A percentile compares a stretch with the other conserved stretches of the same genome.
phyloP scores from a whole-genome alignment of 352 stramenopile species.

The Pythium phragmiticola region DNA sequence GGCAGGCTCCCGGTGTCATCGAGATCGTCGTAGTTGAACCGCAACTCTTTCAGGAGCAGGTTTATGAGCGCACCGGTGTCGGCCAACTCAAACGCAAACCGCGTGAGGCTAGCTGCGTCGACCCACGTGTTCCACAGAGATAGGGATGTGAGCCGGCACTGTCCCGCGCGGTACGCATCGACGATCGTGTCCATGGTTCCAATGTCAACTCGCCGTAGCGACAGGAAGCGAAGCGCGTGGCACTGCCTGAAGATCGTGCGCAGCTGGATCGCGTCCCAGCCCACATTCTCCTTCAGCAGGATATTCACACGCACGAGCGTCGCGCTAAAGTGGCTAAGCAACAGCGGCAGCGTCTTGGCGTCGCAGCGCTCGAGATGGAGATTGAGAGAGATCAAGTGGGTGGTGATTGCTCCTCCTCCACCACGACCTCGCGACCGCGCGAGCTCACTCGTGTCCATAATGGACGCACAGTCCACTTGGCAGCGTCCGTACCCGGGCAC shows the following conservation, averaged over 20 bases:
- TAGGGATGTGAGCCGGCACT: slow-evolving; percentile 1
- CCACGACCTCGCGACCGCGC: no score
- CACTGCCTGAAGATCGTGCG: background rate
- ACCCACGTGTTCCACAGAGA: slow-evolving; percentile 15
- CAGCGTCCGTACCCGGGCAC: slow-evolving; percentile 12
- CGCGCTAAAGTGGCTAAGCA: background rate
- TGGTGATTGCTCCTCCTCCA: no score
- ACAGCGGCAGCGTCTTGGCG: background rate
- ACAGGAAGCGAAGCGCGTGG: slow-evolving; percentile 5
- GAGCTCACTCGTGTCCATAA: background rate
- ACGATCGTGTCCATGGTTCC: slow-evolving; percentile 3
- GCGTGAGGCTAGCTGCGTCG: background rate
- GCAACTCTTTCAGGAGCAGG: slow-evolving; percentile 8
- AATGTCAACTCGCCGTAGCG: slow-evolving; percentile 1
- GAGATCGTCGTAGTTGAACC: slow-evolving; percentile 7
- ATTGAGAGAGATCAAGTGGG: background rate
- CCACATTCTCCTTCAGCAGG: background rate
- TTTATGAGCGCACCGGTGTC: background rate
- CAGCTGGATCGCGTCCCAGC: background rate
- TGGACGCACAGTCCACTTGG: background rate
- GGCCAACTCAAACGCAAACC: slow-evolving; percentile 6
- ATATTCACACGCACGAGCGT: slow-evolving; percentile 1
- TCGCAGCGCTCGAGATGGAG: background rate
- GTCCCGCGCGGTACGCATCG: slow-evolving; percentile 2
- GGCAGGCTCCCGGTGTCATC: background rate